Percentiles rank a stretch among this genome's conserved stretches.
These are phyloP conservation scores for Penicillium occitanis DNA, from an alignment of 2,329 filamentous ascomycete species.

Conservation along the genomic window DNA sequence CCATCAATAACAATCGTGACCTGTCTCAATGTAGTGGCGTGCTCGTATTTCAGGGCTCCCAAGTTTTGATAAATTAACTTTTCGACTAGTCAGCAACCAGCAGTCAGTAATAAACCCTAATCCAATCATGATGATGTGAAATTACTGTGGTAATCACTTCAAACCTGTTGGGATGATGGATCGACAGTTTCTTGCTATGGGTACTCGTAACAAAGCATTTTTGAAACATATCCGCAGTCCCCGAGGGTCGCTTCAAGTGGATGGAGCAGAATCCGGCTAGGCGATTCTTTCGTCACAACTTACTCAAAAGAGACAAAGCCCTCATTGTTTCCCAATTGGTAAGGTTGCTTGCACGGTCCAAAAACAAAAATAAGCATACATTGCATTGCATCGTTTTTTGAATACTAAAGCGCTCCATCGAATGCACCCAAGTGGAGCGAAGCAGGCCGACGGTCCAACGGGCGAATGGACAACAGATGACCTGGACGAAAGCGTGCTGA, in stretches of 20 bases:
- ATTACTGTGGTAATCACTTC: background rate
- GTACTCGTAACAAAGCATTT: background rate
- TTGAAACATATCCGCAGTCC: background rate
- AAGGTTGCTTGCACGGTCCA: background rate
- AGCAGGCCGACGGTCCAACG: background rate
- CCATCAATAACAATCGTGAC: background rate
- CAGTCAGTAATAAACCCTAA: background rate
- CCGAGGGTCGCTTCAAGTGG: background rate
- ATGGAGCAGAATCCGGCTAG: background rate
- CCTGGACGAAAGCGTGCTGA: background rate
- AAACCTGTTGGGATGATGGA: background rate
- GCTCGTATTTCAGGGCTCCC: background rate
- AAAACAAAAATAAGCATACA: conserved; percentile 13
- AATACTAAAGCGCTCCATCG: background rate
- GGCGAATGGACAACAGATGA: background rate
- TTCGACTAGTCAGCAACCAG: background rate
- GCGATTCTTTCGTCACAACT: background rate
- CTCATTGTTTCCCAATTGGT: background rate
- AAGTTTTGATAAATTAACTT: background rate
- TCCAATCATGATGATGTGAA: background rate
- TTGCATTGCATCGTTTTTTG: conserved; percentile 7
- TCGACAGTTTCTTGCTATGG: background rate
- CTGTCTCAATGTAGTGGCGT: background rate
- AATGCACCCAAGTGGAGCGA: conserved; percentile 7
- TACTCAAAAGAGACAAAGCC: background rate